Percentiles rank a stretch among this genome's conserved stretches.
Conservation (phyloP, 1,284 basidiomycete genomes). For the Amylostereum chailletii region DNA sequence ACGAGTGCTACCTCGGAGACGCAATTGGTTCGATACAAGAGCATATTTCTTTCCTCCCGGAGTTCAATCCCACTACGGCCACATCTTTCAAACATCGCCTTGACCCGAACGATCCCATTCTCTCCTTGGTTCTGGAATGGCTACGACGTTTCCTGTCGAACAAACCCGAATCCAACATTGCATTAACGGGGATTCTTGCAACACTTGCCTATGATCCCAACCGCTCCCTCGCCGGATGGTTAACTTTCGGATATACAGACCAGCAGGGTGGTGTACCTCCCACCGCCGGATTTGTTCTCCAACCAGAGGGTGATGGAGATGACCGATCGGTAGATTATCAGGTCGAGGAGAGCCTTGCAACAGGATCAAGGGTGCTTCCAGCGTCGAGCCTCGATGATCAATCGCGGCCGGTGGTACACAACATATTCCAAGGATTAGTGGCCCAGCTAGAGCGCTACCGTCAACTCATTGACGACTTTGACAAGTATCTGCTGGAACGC, state of each 20-base stretch:
- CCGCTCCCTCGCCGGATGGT: slow-evolving; percentile 83
- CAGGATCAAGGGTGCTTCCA: slow-evolving; percentile 48
- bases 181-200: slow-evolving; percentile 76
- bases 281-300: slow-evolving; percentile 12
- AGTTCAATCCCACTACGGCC: slow-evolving; percentile 30
- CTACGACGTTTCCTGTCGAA: slow-evolving; percentile 79
- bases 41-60: slow-evolving; percentile 47
- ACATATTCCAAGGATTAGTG: slow-evolving; percentile 71
- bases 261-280: slow-evolving; percentile 12
- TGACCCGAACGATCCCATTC: slow-evolving; percentile 71
- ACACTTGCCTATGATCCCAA: slow-evolving; percentile 77
- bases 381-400: slow-evolving; percentile 61
- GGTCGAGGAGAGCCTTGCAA: slow-evolving; percentile 57
- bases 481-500: slow-evolving; percentile 78
- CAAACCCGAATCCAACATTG: slow-evolving; percentile 81
- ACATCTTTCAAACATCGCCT: slow-evolving; percentile 58
- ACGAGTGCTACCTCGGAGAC: slow-evolving; percentile 78
- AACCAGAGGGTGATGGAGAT: slow-evolving; percentile 46
- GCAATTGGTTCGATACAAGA: slow-evolving; percentile 63
- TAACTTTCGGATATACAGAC: slow-evolving; percentile 56
- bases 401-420: slow-evolving; percentile 70
- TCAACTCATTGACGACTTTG: slow-evolving; percentile 69
- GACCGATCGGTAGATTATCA: slow-evolving; percentile 72
- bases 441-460: slow-evolving; percentile 77
- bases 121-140: slow-evolving; percentile 64